A percentile compares a stretch with the other conserved stretches of the same genome.
Evolutionary conservation across 306 rosid genomes (phyloP).

Genomic region (Prunus padus): DNA sequence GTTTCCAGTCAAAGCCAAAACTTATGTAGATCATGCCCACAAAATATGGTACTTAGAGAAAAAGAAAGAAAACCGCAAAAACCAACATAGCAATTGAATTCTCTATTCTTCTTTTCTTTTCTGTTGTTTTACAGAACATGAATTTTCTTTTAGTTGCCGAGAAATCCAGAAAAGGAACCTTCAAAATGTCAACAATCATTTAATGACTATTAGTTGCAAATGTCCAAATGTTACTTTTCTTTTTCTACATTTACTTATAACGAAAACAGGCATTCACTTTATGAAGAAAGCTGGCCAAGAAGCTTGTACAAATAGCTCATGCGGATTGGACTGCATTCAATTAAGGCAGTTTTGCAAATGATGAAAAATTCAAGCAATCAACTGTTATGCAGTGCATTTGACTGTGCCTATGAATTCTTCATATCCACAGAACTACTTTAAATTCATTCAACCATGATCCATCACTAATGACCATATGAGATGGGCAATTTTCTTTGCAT

Average conservation of each 20-base stretch:
- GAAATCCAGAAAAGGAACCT: neutral
- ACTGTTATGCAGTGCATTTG: too few relatives aligned
- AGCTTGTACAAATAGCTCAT: neutral
- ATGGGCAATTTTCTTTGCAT: too few relatives aligned
- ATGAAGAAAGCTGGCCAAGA: neutral
- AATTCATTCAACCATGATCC: too few relatives aligned
- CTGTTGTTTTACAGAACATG: neutral
- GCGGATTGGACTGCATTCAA: neutral
- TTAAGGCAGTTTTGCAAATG: conserved; percentile 6
- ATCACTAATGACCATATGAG: too few relatives aligned
- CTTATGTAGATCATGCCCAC: neutral
- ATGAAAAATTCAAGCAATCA: too few relatives aligned
- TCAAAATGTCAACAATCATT: neutral
- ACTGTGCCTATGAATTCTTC: too few relatives aligned
- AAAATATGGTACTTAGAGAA: neutral
- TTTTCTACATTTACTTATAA: neutral
- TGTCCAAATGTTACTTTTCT: too few relatives aligned
- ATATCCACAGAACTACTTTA: too few relatives aligned
- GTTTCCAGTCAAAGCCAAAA: conserved; percentile 57
- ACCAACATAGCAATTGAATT: neutral
- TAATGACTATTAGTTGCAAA: neutral
- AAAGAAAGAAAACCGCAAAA: neutral
- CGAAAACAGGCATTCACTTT: conserved; percentile 9
- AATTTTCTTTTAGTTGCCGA: neutral
- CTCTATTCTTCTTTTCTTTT: neutral